Percentiles rank a stretch among this genome's conserved stretches.
These are phyloP conservation scores for Clavispora carvajalis DNA, from an alignment of 805 yeast species.

Conservation along the genomic window DNA sequence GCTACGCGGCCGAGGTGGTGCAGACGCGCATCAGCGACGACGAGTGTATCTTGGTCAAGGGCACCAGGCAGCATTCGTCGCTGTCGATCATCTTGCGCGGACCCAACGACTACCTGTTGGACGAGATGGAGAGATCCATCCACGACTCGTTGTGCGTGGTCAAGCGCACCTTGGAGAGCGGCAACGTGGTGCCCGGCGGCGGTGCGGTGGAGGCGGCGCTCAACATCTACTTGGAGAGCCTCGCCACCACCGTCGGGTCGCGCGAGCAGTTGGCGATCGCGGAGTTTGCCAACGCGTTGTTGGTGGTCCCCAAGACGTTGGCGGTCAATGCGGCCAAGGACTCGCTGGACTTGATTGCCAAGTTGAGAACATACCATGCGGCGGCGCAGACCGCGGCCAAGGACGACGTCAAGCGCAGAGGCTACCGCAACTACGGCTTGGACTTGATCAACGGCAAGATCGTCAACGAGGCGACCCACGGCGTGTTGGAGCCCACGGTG, in stretches of 20 bases:
- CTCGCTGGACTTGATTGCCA: conserved; percentile 89
- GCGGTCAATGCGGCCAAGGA: conserved; percentile 98
- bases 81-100: conserved; percentile 92
- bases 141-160: conserved; percentile 94
- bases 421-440: conserved; percentile 86
- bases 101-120: conserved; percentile 89
- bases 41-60: conserved; percentile 89
- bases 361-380: conserved; percentile 92
- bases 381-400: conserved; percentile 84
- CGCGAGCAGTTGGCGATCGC: conserved; percentile 98
- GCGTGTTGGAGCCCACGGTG: conserved; percentile 94
- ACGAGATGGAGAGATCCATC: conserved; percentile 97
- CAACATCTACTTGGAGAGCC: conserved; percentile 90
- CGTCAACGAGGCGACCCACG: conserved; percentile 75
- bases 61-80: conserved; percentile 86
- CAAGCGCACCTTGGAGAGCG: conserved; percentile 92
- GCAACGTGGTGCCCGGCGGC: conserved; percentile 96
- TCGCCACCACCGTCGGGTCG: conserved; percentile 96
- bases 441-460: conserved; percentile 89
- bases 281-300: conserved; percentile 87
- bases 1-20: conserved; percentile 83
- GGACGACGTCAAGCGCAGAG: conserved; percentile 78
- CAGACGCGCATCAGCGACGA: conserved; percentile 93
- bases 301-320: conserved; percentile 91
- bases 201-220: conserved; percentile 98